These are phyloP conservation scores for Nicotiana knightiana DNA, from an alignment of 257 asterid genomes.

Conservation along the genomic window DNA sequence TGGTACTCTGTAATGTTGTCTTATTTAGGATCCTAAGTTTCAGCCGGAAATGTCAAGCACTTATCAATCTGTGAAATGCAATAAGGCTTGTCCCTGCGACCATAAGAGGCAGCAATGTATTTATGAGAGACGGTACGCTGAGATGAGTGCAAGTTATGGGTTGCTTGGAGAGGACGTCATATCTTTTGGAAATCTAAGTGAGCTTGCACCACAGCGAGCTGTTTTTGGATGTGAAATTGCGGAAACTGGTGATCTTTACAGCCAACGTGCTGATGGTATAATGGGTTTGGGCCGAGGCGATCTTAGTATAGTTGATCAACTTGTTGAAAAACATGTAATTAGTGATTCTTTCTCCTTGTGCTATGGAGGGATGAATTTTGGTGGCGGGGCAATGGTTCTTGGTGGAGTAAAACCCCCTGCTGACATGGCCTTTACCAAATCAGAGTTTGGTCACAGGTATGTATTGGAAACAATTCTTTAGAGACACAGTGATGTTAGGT, in stretches of 20 bases:
- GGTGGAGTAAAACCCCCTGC: slow-evolving; percentile 68
- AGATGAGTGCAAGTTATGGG: slow-evolving; percentile 95
- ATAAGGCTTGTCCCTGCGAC: slow-evolving; percentile 69
- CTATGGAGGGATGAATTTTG: slow-evolving; percentile 96
- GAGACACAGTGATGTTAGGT: slow-evolving; percentile 48
- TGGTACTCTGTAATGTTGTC: neutral
- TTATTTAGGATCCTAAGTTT: slow-evolving; percentile 72
- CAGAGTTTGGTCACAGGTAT: slow-evolving; percentile 82
- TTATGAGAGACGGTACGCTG: slow-evolving; percentile 90
- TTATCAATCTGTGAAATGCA: slow-evolving; percentile 71
- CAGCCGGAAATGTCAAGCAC: slow-evolving; percentile 69
- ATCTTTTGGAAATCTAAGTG: slow-evolving; percentile 88
- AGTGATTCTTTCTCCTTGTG: slow-evolving; percentile 92
- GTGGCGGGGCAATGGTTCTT: slow-evolving; percentile 97
- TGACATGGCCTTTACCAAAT: slow-evolving; percentile 66
- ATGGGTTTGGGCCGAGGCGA: slow-evolving; percentile 98
- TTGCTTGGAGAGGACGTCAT: slow-evolving; percentile 76
- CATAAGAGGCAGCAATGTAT: slow-evolving; percentile 54
- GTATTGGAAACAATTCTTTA: slow-evolving; percentile 31
- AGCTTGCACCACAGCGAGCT: slow-evolving; percentile 77
- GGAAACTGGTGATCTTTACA: slow-evolving; percentile 92
- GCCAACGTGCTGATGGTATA: slow-evolving; percentile 97
- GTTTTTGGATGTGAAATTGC: slow-evolving; percentile 82
- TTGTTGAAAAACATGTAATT: slow-evolving; percentile 72
- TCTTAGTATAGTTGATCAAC: slow-evolving; percentile 90